Percentiles rank a stretch among this genome's conserved stretches.
Evolutionary conservation across 306 rosid genomes (phyloP).

Genomic region (Ochetophila trinervis): DNA sequence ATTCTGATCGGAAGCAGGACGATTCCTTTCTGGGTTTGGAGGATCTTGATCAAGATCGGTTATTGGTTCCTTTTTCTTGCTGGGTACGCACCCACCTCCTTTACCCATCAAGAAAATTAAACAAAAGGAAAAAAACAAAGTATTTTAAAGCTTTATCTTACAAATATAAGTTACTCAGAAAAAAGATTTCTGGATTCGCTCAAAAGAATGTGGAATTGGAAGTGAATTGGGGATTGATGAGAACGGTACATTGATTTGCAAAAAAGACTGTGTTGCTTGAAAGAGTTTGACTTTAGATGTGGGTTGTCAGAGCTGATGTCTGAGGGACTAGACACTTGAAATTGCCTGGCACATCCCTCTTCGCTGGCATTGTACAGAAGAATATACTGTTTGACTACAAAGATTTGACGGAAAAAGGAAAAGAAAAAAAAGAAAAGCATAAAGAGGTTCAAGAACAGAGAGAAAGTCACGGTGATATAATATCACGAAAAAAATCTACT

Average conservation of each 20-base stretch:
- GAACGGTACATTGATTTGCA: not conserved
- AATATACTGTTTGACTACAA: too few species aligned
- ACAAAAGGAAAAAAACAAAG: not conserved
- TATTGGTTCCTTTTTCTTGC: conserved; percentile 46
- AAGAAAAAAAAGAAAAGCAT: too few species aligned
- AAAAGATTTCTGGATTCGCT: too few species aligned
- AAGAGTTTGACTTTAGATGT: not conserved
- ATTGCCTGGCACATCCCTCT: not conserved
- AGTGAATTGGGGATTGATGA: too few species aligned
- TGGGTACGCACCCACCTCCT: conserved; percentile 72
- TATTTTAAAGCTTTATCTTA: too few species aligned
- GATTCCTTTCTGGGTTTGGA: conserved; percentile 29
- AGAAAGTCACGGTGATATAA: too few species aligned
- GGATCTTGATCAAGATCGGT: conserved; percentile 26
- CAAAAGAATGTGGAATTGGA: too few species aligned
- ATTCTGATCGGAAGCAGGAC: conserved; percentile 28
- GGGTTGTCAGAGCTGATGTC: not conserved
- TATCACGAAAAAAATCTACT: too few species aligned
- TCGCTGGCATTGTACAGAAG: conserved; percentile 7
- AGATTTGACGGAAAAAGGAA: too few species aligned
- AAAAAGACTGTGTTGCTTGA: not conserved
- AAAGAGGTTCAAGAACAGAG: too few species aligned
- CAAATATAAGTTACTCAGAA: too few species aligned
- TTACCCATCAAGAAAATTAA: conserved; percentile 48
- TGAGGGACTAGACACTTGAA: not conserved